Conservation (phyloP, 176 grass and related monocot species). For the Elaeis guineensis region DNA sequence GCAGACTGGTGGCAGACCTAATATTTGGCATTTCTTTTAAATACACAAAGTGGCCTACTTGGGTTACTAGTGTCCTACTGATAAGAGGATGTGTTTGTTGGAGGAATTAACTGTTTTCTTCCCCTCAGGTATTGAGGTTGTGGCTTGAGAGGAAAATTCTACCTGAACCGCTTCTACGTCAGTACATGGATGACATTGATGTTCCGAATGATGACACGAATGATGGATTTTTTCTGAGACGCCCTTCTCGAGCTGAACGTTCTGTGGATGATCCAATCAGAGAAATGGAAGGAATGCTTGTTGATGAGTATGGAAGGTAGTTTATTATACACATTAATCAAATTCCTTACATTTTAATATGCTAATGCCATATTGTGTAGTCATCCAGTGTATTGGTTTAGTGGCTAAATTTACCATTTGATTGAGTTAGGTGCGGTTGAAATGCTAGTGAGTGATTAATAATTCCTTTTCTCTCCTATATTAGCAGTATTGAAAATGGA, state of each 20-base stretch:
- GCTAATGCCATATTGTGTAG: too few relatives aligned
- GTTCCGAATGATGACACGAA: conserved; percentile 51
- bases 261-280: conserved; percentile 97
- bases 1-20: too few relatives aligned
- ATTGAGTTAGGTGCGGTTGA: too few relatives aligned
- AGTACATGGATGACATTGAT: conserved; percentile 72
- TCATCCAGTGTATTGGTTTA: too few relatives aligned
- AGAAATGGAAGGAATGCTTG: conserved; percentile 94
- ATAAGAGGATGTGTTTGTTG: background rate
- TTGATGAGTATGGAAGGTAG: conserved; percentile 99
- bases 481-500: too few relatives aligned
- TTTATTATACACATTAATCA: conserved; percentile 8
- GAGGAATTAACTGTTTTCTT: conserved; percentile 11
- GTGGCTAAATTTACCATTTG: too few relatives aligned
- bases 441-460: too few relatives aligned
- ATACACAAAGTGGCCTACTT: conserved; percentile 10
- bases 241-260: conserved; percentile 72
- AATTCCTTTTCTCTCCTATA: too few relatives aligned
- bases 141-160: conserved; percentile 99
- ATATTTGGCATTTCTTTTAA: too few relatives aligned
- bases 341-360: too few relatives aligned
- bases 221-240: conserved; percentile 39
- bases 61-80: too few relatives aligned
- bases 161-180: conserved; percentile 63
- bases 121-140: conserved; percentile 67